Percentiles rank a stretch among this genome's conserved stretches.
phyloP scores from a whole-genome alignment of 2,329 filamentous ascomycete species.

The Coniochaeta ligniaria region DNA sequence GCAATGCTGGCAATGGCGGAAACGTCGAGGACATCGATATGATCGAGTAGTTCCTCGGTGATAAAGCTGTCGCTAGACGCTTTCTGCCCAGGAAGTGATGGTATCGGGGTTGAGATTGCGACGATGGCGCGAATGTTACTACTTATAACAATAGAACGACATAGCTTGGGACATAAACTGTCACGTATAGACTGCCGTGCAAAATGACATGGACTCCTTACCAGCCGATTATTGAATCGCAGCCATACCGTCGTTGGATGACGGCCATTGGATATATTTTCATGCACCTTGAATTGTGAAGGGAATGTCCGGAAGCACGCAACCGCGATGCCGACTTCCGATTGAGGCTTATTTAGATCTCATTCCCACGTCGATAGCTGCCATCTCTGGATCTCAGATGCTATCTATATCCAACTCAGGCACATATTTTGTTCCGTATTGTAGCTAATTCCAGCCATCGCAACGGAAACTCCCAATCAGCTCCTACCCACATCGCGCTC shows the following conservation, averaged over 20 bases:
- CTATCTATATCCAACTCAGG: no score
- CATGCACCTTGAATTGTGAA: neutral
- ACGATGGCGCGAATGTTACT: neutral
- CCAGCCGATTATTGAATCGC: no score
- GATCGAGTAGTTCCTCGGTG: slow-evolving; percentile 46
- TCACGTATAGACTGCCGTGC: no score
- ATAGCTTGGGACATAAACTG: no score
- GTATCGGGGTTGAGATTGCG: neutral
- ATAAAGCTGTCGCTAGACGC: neutral
- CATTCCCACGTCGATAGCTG: neutral
- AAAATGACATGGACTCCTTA: no score
- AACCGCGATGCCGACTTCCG: neutral
- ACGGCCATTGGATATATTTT: neutral
- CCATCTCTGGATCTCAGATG: neutral
- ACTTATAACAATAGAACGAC: neutral
- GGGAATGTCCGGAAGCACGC: neutral
- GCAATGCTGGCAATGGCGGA: slow-evolving; percentile 20
- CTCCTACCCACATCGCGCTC: no score
- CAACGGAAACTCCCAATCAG: no score
- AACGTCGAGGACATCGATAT: slow-evolving; percentile 49
- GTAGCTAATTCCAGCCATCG: no score
- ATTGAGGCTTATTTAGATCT: neutral
- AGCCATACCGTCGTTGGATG: no score
- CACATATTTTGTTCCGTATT: no score
- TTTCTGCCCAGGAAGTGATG: neutral